Conservation (phyloP, 331 rosid genomes). For the Pyrus hybrid region DNA sequence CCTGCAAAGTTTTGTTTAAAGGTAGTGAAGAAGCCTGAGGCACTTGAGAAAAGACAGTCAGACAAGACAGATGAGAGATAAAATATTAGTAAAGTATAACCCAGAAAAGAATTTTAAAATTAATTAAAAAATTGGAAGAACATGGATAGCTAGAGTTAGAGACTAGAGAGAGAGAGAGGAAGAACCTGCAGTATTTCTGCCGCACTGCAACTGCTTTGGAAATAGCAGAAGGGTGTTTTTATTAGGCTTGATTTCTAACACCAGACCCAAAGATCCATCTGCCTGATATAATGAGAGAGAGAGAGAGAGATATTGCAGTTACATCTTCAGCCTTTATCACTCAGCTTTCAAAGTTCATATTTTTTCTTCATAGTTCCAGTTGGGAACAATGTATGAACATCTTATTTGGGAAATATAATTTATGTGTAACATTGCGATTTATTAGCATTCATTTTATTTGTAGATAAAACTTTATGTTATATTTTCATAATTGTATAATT, state of each 20-base stretch:
- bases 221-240: constrained; percentile 21
- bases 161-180: background rate
- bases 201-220: constrained; percentile 49
- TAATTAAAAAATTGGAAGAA: background rate
- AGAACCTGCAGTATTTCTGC: constrained; percentile 46
- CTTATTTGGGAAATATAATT: too few relatives aligned
- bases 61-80: constrained; percentile 74
- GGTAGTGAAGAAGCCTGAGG: constrained; percentile 45
- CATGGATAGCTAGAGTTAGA: background rate
- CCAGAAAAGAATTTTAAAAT: background rate
- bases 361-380: background rate
- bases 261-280: background rate
- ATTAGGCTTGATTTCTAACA: constrained; percentile 1
- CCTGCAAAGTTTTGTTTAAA: constrained; percentile 75
- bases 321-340: constrained; percentile 20
- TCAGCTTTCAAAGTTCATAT: background rate
- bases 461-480: too few relatives aligned
- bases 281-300: background rate
- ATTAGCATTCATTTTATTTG: too few relatives aligned
- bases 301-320: constrained; percentile 16
- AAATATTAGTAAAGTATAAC: background rate
- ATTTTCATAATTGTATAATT: too few relatives aligned
- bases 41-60: constrained; percentile 58
- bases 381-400: too few relatives aligned
- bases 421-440: too few relatives aligned